Percentiles rank a stretch among this genome's conserved stretches.
These are phyloP conservation scores for Rhizopogon salebrosus DNA, from an alignment of 768 basidiomycete species.

Conservation along the genomic window DNA sequence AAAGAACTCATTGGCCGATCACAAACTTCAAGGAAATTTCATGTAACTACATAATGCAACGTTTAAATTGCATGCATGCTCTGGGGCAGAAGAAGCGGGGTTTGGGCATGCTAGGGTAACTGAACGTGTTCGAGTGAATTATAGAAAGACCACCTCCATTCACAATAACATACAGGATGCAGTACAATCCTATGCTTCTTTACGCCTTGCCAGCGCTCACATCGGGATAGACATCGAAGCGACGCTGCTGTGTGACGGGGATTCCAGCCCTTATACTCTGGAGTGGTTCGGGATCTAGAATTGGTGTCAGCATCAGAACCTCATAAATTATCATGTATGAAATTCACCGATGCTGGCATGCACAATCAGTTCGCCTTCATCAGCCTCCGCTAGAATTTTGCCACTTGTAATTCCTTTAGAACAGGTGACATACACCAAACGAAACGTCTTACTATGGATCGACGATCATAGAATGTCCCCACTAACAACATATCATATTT, in stretches of 20 bases:
- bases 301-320: neutral
- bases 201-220: slow-evolving; percentile 34
- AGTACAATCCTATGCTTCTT: neutral
- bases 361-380: slow-evolving; percentile 73
- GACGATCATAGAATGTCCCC: slow-evolving; percentile 89
- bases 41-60: neutral
- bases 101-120: too few relatives aligned
- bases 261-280: slow-evolving; percentile 72
- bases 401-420: slow-evolving; percentile 47
- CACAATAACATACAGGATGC: neutral
- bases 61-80: too few relatives aligned
- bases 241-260: slow-evolving; percentile 86
- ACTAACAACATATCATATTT: slow-evolving; percentile 37
- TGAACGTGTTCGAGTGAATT: neutral
- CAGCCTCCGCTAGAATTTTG: slow-evolving; percentile 65
- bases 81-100: too few relatives aligned
- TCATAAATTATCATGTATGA: neutral
- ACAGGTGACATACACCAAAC: neutral
- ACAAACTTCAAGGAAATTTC: too few relatives aligned
- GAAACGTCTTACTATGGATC: slow-evolving; percentile 68
- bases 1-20: too few relatives aligned
- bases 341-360: slow-evolving; percentile 77
- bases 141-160: neutral
- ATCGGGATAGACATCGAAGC: slow-evolving; percentile 90
- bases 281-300: slow-evolving; percentile 55